These are phyloP conservation scores for Melanogaster broomeanus DNA, from an alignment of 768 basidiomycete genomes.

Conservation along the genomic window DNA sequence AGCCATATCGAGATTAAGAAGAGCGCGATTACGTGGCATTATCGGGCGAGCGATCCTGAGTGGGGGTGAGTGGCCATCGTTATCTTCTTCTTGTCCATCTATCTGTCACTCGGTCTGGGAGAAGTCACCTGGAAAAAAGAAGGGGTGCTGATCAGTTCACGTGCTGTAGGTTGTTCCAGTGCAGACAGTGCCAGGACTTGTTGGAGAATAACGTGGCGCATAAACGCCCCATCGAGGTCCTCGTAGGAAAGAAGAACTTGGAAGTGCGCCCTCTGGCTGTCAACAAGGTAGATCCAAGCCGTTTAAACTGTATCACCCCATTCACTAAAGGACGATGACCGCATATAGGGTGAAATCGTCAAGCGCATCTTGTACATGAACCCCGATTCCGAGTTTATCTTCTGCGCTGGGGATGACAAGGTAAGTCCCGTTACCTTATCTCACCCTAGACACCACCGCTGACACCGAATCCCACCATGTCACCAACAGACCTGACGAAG, in stretches of 20 bases:
- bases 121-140: not conserved
- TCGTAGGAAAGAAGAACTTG: slow-evolving; percentile 98
- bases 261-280: slow-evolving; percentile 95
- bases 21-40: slow-evolving; percentile 98
- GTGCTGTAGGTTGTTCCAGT: slow-evolving; percentile 74
- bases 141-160: slow-evolving; percentile 1
- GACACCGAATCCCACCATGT: not conserved
- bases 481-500: slow-evolving; percentile 83
- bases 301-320: not conserved
- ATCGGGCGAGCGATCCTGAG: slow-evolving; percentile 88
- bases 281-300: slow-evolving; percentile 65
- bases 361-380: slow-evolving; percentile 91
- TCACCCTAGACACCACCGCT: not conserved
- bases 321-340: not conserved
- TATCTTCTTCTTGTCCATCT: not conserved
- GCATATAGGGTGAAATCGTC: slow-evolving; percentile 83
- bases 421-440: slow-evolving; percentile 35
- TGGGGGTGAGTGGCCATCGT: slow-evolving; percentile 70
- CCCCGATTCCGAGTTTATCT: slow-evolving; percentile 93
- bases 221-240: slow-evolving; percentile 94
- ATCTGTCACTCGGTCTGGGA: not conserved
- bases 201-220: slow-evolving; percentile 92
- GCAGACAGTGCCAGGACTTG: slow-evolving; percentile 94
- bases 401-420: slow-evolving; percentile 99
- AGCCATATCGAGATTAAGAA: slow-evolving; percentile 96